A percentile compares a stretch with the other conserved stretches of the same genome.
Evolutionary conservation across 495 filamentous ascomycete species (phyloP).

Genomic region (Cenococcum geophilum): DNA sequence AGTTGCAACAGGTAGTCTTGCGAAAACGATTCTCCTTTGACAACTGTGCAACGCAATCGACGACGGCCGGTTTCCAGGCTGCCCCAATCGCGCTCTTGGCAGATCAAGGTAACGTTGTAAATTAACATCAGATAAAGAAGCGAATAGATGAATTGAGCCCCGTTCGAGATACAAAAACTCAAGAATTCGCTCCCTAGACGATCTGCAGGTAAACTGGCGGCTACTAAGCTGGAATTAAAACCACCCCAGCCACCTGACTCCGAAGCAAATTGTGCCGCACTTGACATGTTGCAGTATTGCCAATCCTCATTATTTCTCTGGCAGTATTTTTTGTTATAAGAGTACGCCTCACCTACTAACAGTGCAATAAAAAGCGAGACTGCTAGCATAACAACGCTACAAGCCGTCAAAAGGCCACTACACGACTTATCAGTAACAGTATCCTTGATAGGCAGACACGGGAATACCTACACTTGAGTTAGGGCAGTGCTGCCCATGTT

Average conservation of each 20-base stretch:
- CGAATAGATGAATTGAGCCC: slow-evolving; percentile 27
- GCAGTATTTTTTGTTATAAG: neutral
- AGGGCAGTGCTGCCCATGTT: slow-evolving; percentile 26
- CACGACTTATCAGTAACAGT: neutral
- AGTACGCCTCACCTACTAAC: neutral
- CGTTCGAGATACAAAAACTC: slow-evolving; percentile 23
- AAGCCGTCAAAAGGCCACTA: slow-evolving; percentile 15
- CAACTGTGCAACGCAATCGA: slow-evolving; percentile 23
- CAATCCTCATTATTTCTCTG: neutral
- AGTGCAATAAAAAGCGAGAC: slow-evolving; percentile 13
- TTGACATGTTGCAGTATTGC: slow-evolving; percentile 4
- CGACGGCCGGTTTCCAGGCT: slow-evolving; percentile 14
- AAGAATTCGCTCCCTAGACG: slow-evolving; percentile 13
- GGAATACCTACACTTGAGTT: slow-evolving; percentile 15
- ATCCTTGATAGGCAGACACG: neutral
- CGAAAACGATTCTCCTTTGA: slow-evolving; percentile 21
- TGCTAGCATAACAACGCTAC: slow-evolving; percentile 13
- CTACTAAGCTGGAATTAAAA: slow-evolving; percentile 9
- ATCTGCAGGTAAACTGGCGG: slow-evolving; percentile 7
- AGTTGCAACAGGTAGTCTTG: slow-evolving; percentile 27
- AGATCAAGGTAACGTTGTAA: slow-evolving; percentile 18
- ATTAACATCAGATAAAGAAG: slow-evolving; percentile 22
- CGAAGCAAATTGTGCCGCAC: neutral
- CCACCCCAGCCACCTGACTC: slow-evolving; percentile 20
- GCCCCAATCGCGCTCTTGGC: slow-evolving; percentile 20